Evolutionary conservation across 352 stramenopile species (phyloP).

Genomic region (Blastocystis sp.): DNA sequence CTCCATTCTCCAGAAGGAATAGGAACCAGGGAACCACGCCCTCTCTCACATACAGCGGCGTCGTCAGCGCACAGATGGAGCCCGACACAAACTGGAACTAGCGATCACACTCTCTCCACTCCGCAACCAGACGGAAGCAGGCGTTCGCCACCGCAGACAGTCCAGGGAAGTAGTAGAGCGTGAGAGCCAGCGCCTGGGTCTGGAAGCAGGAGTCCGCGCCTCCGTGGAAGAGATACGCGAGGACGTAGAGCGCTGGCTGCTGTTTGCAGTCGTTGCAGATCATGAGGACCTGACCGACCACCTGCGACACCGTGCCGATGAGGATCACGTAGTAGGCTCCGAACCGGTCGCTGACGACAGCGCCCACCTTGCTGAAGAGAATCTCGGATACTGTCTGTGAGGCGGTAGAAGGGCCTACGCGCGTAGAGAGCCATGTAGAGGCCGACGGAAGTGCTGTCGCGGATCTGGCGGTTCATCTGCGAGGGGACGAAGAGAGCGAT

Average conservation of each 20-base stretch:
- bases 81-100: constrained; percentile 48
- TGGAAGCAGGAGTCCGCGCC: constrained; percentile 44
- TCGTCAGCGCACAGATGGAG: neutral
- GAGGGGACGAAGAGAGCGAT: constrained; percentile 46
- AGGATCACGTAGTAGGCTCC: constrained; percentile 47
- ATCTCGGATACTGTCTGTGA: constrained; percentile 9
- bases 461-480: constrained; percentile 46
- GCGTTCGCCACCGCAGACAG: neutral
- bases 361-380: constrained; percentile 19
- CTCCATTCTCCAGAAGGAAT: constrained; percentile 35
- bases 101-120: neutral
- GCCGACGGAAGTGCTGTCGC: constrained; percentile 13
- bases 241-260: neutral
- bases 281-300: constrained; percentile 14
- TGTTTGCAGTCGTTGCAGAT: constrained; percentile 5
- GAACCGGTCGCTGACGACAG: constrained; percentile 9
- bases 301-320: neutral
- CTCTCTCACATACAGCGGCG: constrained; percentile 22
- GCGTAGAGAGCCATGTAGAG: constrained; percentile 38
- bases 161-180: constrained; percentile 48
- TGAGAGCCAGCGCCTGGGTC: constrained; percentile 39
- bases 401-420: neutral
- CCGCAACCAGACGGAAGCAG: constrained; percentile 7
- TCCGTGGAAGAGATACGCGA: constrained; percentile 44
- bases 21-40: neutral